Conservation (phyloP, 257 asterid genomes). For the Solanum appendiculatum region DNA sequence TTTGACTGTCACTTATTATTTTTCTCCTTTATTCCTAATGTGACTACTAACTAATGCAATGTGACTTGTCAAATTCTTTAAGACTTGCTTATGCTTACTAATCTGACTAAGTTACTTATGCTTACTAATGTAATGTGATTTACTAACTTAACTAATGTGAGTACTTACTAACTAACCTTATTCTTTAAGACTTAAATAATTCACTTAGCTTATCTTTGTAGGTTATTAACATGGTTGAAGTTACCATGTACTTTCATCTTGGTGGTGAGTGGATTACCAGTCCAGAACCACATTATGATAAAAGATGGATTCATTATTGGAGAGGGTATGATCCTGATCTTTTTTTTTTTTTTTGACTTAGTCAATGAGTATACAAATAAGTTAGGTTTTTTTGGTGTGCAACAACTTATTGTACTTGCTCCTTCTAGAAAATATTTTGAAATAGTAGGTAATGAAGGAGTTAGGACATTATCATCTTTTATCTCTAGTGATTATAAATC, state of each 20-base stretch:
- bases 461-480: background rate
- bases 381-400: background rate
- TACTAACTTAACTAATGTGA: no score
- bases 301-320: background rate
- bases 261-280: background rate
- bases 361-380: background rate
- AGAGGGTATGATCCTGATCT: background rate
- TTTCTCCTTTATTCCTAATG: no score
- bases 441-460: background rate
- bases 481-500: background rate
- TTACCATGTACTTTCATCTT: background rate
- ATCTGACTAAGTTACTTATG: no score
- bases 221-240: background rate
- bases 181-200: no score
- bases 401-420: background rate
- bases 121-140: no score
- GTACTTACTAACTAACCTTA: no score
- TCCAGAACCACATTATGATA: no score
- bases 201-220: no score
- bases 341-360: background rate
- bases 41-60: no score
- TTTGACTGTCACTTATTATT: no score
- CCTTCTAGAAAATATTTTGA: background rate
- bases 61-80: no score
- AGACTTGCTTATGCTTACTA: no score